Base-by-base conservation (phyloP, 2,329 filamentous ascomycete genomes). In the Penicillium sp. region DNA sequence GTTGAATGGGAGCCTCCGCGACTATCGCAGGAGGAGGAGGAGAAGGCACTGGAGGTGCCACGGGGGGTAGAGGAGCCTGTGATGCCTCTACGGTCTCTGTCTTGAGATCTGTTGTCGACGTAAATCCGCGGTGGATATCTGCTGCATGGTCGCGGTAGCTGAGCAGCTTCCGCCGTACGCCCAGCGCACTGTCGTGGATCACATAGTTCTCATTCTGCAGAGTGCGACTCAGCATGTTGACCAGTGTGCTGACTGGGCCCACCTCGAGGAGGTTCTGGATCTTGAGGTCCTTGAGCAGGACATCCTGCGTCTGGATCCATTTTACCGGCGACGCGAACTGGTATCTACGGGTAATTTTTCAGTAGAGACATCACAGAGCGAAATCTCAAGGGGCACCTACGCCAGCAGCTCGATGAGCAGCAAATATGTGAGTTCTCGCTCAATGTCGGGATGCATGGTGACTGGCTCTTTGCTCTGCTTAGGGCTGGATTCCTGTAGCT, bases 291-390 rank as follows among this genome's bases (percentile, higher is more conserved):
- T 57, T 57, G 11, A 77, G 65, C 28, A 78, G 58, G 11, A 70
- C 59, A 54, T 78, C 71, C 62, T 78, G 76, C 0, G 75, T 76
- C 37, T 77, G 69, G 56, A 76, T 76, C 75, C 73, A 64, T 61
- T 57, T 58, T 51, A 63, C 61, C 26, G 62, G 62, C 33, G 43
- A 66, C 51, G 55, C 55, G 42, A 66, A 61, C 26, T 64, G 58
- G 30, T 61, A 54, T 42, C 63, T 65, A 54, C 19, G 1, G 16
- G 6, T 35, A n/a, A 30, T 42, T 14, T 33, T 43, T 48, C 13
- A 26, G 22, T 26, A 46, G 2, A 40, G 43, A 42, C 13, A 16
- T 6, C 14, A 37, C 25, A 22, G 28, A 33, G 26, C 33, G 19
- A 16, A 19, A 22, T 46, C 28, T 25, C 6, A 10, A 22, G 19